These are phyloP conservation scores for Coemansia erecta DNA, from an alignment of 192 early-diverging fungal genomes.

Conservation along the genomic window DNA sequence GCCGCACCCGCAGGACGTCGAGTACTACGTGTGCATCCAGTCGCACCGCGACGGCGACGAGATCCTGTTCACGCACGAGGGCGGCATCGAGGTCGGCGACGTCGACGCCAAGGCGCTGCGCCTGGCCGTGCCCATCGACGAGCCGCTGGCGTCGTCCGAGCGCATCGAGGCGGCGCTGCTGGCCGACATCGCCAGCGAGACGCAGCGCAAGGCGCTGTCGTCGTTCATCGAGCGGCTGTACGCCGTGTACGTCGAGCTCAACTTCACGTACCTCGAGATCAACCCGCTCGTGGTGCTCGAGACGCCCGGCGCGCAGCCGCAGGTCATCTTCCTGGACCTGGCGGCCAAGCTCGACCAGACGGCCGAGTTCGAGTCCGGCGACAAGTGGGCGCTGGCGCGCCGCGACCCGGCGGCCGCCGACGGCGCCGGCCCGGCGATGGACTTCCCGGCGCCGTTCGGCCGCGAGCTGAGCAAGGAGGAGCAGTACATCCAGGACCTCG, in stretches of 20 bases:
- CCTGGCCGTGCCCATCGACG: slow-evolving; percentile 78
- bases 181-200: slow-evolving; percentile 62
- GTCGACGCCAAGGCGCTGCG: slow-evolving; percentile 95
- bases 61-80: slow-evolving; percentile 97
- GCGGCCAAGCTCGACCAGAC: slow-evolving; percentile 99
- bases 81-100: slow-evolving; percentile 97
- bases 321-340: slow-evolving; percentile 91
- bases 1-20: slow-evolving; percentile 85
- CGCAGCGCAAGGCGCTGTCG: slow-evolving; percentile 69
- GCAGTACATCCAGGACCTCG: slow-evolving; percentile 96
- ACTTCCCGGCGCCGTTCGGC: slow-evolving; percentile 97
- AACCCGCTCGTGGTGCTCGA: slow-evolving; percentile 96
- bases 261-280: slow-evolving; percentile 99
- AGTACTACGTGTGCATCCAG: slow-evolving; percentile 98
- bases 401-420: slow-evolving; percentile 53
- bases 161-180: slow-evolving; percentile 68
- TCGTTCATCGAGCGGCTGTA: slow-evolving; percentile 93
- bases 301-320: slow-evolving; percentile 54
- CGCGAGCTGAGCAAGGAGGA: slow-evolving; percentile 95
- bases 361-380: slow-evolving; percentile 92
- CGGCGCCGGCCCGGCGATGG: slow-evolving; percentile 76
- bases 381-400: slow-evolving; percentile 93
- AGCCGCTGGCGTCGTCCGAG: slow-evolving; percentile 67
- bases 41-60: slow-evolving; percentile 92
- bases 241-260: slow-evolving; percentile 91